Conservation (phyloP, 257 asterid species). For the Solanum phureja region DNA sequence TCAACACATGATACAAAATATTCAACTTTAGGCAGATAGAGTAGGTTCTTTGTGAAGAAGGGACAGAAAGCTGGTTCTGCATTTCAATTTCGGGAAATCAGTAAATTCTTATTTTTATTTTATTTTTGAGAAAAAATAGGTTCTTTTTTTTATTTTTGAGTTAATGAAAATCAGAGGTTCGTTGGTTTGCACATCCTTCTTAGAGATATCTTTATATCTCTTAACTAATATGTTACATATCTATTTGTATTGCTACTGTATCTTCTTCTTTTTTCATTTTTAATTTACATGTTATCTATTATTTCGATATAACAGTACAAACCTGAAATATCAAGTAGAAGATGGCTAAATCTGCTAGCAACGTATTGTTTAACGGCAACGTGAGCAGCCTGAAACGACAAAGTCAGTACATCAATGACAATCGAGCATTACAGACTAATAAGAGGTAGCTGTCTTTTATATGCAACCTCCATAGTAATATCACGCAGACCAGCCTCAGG, state of each 20-base stretch:
- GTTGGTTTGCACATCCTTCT: neutral
- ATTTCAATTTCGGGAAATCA: neutral
- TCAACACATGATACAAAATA: neutral
- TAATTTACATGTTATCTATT: neutral
- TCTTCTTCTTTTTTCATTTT: neutral
- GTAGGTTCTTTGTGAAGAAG: neutral
- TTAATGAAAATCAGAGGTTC: neutral
- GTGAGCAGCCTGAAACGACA: slow-evolving; percentile 55
- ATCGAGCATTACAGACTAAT: neutral
- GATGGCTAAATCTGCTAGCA: slow-evolving; percentile 48
- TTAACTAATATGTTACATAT: neutral
- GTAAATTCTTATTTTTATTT: neutral
- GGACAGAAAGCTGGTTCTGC: neutral
- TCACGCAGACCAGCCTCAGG: slow-evolving; percentile 76
- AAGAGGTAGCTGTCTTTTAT: slow-evolving; percentile 3
- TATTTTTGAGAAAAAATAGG: neutral
- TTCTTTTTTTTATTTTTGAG: neutral
- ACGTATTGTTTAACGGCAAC: slow-evolving; percentile 61
- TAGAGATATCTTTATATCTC: neutral
- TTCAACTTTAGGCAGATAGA: neutral
- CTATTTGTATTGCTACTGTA: neutral
- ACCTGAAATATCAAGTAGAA: slow-evolving; percentile 72
- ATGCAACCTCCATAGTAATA: slow-evolving; percentile 59
- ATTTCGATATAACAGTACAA: slow-evolving; percentile 11
- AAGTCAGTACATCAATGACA: neutral